Base-by-base conservation (phyloP, 2,329 filamentous ascomycete species). In the Microcera coccophila region DNA sequence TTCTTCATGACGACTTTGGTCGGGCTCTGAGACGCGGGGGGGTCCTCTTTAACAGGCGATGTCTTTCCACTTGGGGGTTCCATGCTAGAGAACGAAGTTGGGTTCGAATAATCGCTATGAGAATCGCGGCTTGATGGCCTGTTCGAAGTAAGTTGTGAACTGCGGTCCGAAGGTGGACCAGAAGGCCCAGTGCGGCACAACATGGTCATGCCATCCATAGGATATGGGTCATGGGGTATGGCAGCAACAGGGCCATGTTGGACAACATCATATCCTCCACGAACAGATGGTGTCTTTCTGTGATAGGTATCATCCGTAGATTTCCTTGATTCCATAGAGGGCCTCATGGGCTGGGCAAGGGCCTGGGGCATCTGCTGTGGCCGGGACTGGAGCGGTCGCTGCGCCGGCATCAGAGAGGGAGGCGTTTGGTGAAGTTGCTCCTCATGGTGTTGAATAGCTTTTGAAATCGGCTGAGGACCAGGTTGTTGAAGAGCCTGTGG, bases 201-300 rank as follows among this genome's bases (percentile, higher is more conserved):
- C 80, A 97, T 95, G 0, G 91, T 96, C 90, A 97, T 97, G 4
- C 90, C 91, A 62, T 97, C 91, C 64, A 85, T 81, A 0, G 91
- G 90, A 62, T 96, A 96, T 9, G 93, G 89, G 56, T 97, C 94
- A 58, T 96, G 90, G 12, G 91, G 90, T 3, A 95, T 79, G 12
- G 80, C 68, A 4, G 82, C 74, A 46, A 87, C 79, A 18, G 82
- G 75, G 3, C 76, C 77, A 36, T 68, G 62, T 50, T 90, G 82
- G 42, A 69, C 72, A 29, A 63, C 53, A 45, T 81, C 78, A 37
- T 67, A 68, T 19, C 58, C 47, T 26, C 50, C 47, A 26, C 59
- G 52, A 11, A 44, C 39, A 5, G 47, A 14, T 11, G 43, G 39
- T 11, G 56, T 53, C 35, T 52, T 52, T 11, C 54, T 49, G 7